Evolutionary conservation across 1,284 basidiomycete genomes (phyloP), one percentile per base, ranked within the genome.

Genomic region (Ganoderma multipileum): DNA sequence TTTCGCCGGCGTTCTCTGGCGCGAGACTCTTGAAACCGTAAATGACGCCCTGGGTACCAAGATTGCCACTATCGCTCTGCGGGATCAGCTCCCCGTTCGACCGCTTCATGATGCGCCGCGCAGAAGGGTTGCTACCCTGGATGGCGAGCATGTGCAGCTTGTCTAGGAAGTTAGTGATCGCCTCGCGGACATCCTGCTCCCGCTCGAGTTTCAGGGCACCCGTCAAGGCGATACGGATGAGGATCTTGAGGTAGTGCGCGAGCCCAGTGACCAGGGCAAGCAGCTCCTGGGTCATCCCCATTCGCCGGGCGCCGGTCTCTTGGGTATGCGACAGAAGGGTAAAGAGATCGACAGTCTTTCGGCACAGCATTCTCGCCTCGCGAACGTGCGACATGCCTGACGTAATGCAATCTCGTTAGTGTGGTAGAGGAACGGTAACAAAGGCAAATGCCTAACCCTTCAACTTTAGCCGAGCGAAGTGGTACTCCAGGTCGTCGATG

Each of bases 311-410:
- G 47, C 94, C 95, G 0, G 94, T 95, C 80, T 97, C 95, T 81
- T 97, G 96, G 18, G 95, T 96, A 80, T 98, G 96, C n/a, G 96
- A 97, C 60, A 99, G 86, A 58, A 99, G 86, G 8, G 96, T 98
- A 83, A 99, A 99, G 67, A 99, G 91, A 83, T 99, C 98, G 78
- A 99, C 98, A 4, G 97, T 98, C 83, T 99, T 99, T 72, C 98
- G 94, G 83, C 97, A 99, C 30, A 99, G 89, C 92, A 99, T 96
- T 73, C 98, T 93, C 54, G 98, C 97, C 84, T 99, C 97, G 58
- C 98, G 91, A 65, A 98, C 95, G 81, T 99, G 97, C 58, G 96
- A 96, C 91, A 99, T 97, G 72, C 97, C 96, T 98, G 44, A 59
- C 20, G 60, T 23, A 60, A 62, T 41, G 33, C 8, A 58, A 57